A percentile compares a stretch with the other conserved stretches of the same genome.
These are phyloP conservation scores for Boletus tylopilopsis DNA, from an alignment of 768 basidiomycete genomes.

Conservation along the genomic window DNA sequence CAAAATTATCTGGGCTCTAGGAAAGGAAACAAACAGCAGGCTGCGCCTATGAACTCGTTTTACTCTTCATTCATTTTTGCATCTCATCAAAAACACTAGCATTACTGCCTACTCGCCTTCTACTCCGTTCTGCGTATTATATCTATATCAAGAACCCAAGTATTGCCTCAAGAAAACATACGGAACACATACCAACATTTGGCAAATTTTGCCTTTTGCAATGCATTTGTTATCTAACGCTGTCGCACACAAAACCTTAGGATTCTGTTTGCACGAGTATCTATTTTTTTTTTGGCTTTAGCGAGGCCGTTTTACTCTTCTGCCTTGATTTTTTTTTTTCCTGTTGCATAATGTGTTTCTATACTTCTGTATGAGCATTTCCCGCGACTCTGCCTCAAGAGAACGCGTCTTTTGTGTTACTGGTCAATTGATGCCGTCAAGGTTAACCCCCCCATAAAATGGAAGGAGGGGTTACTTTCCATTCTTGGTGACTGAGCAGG, in stretches of 20 bases:
- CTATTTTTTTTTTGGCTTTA: conserved; percentile 18
- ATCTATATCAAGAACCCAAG: conserved; percentile 34
- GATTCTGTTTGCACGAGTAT: conserved; percentile 25
- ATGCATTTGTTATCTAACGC: conserved; percentile 34
- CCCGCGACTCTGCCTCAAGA: neutral
- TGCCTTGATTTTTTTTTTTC: conserved; percentile 1
- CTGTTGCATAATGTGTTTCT: conserved; percentile 14
- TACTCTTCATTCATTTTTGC: conserved; percentile 13
- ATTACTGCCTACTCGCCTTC: conserved; percentile 25
- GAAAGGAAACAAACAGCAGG: conserved; percentile 20
- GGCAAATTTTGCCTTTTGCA: conserved; percentile 25
- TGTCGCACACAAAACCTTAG: conserved; percentile 24
- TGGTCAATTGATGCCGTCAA: no score
- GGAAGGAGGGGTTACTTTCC: conserved; percentile 28
- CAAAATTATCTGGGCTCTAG: conserved; percentile 11
- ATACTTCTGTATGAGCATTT: neutral
- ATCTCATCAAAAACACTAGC: conserved; percentile 27
- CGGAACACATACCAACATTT: conserved; percentile 34
- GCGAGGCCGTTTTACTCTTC: conserved; percentile 7
- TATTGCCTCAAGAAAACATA: conserved; percentile 29
- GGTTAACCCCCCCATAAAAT: conserved; percentile 18
- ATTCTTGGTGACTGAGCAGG: conserved; percentile 18
- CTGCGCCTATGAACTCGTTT: conserved; percentile 22
- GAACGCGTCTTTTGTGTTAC: neutral
- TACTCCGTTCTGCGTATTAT: conserved; percentile 32